These are phyloP conservation scores for Tylopilus sp. DNA, from an alignment of 768 basidiomycete species.

Conservation along the genomic window DNA sequence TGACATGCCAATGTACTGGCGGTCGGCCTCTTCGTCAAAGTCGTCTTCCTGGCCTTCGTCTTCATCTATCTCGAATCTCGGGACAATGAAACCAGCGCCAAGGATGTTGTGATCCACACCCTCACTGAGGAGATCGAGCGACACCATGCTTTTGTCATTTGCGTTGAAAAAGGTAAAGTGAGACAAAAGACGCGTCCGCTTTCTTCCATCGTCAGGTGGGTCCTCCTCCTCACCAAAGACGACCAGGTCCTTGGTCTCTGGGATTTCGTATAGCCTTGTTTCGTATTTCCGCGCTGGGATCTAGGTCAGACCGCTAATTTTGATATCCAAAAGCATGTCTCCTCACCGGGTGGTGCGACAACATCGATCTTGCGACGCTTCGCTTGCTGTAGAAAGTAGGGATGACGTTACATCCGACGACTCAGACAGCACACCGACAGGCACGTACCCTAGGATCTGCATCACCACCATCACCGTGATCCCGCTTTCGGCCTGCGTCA, in stretches of 20 bases:
- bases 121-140: constrained; percentile 46
- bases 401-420: too few species aligned
- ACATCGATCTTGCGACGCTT: constrained; percentile 30
- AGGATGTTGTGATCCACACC: constrained; percentile 44
- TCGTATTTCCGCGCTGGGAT: constrained; percentile 40
- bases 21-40: constrained; percentile 30
- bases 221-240: constrained; percentile 42
- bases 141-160: constrained; percentile 42
- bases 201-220: constrained; percentile 34
- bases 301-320: not conserved
- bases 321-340: not conserved
- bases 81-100: constrained; percentile 52
- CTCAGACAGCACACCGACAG: not conserved
- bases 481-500: constrained; percentile 28
- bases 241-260: constrained; percentile 35
- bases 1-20: constrained; percentile 44
- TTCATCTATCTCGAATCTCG: constrained; percentile 51
- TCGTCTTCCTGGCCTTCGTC: constrained; percentile 62
- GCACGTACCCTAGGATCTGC: constrained; percentile 13
- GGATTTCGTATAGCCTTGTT: constrained; percentile 28
- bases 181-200: constrained; percentile 55
- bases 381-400: constrained; percentile 11
- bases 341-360: constrained; percentile 14
- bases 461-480: constrained; percentile 10
- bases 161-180: constrained; percentile 64